phyloP scores from a whole-genome alignment of 202 grass and related monocot species.

The Schoenoplectus triqueter region DNA sequence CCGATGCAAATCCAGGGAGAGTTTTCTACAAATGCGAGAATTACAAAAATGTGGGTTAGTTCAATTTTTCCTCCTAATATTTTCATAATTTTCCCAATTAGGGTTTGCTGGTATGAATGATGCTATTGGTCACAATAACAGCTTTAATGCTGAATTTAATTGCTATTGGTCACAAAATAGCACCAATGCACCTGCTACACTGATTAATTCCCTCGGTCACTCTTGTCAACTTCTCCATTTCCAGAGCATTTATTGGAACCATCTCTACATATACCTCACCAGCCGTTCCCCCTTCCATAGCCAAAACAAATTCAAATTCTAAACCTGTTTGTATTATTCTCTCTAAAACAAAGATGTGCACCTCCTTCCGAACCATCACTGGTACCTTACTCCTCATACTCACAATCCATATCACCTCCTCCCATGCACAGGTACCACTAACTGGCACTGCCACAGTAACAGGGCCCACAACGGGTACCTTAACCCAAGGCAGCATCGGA shows the following conservation, averaged over 20 bases:
- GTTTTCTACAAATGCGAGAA: too few species aligned
- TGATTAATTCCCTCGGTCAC: conserved; percentile 11
- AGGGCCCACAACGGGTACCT: conserved; percentile 42
- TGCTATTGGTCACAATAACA: too few species aligned
- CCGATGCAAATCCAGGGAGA: too few species aligned
- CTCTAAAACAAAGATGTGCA: conserved; percentile 40
- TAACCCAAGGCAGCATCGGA: conserved; percentile 1
- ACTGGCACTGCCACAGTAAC: conserved; percentile 35
- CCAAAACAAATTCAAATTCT: conserved; percentile 19
- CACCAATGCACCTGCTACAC: conserved; percentile 53
- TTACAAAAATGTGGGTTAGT: too few species aligned
- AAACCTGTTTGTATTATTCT: background rate
- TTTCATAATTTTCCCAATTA: too few species aligned
- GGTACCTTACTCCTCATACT: conserved; percentile 41
- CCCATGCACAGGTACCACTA: conserved; percentile 54
- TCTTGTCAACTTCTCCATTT: conserved; percentile 40
- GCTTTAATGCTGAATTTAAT: too few species aligned
- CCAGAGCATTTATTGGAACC: conserved; percentile 35
- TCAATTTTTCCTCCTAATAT: too few species aligned
- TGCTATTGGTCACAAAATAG: background rate
- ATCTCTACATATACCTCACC: conserved; percentile 29
- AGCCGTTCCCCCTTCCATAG: background rate
- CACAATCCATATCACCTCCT: conserved; percentile 39
- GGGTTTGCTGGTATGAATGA: too few species aligned
- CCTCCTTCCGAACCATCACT: conserved; percentile 20